These are phyloP conservation scores for Penicillium longicatenatum DNA, from an alignment of 495 filamentous ascomycete genomes.

Conservation along the genomic window DNA sequence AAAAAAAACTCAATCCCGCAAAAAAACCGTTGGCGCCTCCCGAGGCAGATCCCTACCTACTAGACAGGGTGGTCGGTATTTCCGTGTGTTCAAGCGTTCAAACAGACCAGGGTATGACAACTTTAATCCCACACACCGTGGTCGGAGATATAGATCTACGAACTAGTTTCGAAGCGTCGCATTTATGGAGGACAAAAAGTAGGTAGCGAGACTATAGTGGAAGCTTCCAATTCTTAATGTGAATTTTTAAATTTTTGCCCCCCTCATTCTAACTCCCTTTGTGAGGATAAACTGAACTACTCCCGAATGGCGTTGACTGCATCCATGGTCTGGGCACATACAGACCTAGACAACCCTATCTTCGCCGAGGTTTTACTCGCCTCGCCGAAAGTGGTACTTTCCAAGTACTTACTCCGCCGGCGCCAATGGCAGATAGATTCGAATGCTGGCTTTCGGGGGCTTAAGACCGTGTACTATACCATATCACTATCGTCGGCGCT, in stretches of 20 bases:
- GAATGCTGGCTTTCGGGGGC: not conserved
- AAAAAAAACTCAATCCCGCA: constrained; percentile 5
- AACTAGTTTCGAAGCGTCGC: not conserved
- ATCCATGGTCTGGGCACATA: constrained; percentile 1
- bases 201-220: not conserved
- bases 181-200: not conserved
- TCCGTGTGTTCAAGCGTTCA: constrained; percentile 17
- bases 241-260: not conserved
- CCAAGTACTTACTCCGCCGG: not conserved
- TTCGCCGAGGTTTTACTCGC: not conserved
- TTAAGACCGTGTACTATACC: not conserved
- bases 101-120: constrained; percentile 28
- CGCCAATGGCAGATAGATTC: not conserved
- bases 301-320: not conserved
- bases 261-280: not conserved
- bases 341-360: not conserved
- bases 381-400: not conserved
- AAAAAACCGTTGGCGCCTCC: constrained; percentile 26
- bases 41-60: constrained; percentile 23
- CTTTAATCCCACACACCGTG: constrained; percentile 19
- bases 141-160: not conserved
- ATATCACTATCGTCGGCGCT: not conserved
- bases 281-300: not conserved
- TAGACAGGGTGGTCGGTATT: constrained; percentile 26
- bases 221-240: not conserved